Evolutionary conservation across 2,329 filamentous ascomycete genomes (phyloP), one percentile per base, ranked within the genome.

Genomic region (Epicoccum sorghinum): DNA sequence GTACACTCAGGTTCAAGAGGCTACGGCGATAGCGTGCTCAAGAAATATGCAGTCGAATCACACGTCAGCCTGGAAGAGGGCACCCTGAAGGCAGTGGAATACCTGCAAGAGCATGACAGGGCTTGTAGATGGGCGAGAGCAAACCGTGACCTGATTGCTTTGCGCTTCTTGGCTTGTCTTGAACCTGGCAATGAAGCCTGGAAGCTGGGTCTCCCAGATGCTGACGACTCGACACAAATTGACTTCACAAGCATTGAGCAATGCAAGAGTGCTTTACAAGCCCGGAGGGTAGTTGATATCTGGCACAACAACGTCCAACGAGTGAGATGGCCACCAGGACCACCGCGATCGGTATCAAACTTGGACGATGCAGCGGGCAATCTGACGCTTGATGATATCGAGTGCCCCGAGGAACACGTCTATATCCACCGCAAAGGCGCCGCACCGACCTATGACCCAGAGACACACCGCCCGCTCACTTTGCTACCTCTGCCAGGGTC

Each of bases 401-500:
- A 30, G 25, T 33, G 43, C 12, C 13, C 38, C 32, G 40, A 53
- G 35, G 58, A 61, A 7, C 57, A 65, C 41, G 63, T 65, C n/a
- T 75, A 70, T 45, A 65, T 77, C 46, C 73, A 76, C 44, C 69
- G 73, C 47, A 76, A 77, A 68, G 75, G 75, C 22, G 73, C 72
- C 14, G 73, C 73, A 14, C 72, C 74, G 0, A 67, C 69, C 0
- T 64, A 67, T 40, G 39, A 65, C 29, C 60, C 67, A 0, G 42
- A 33, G 9, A 65, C 64, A 4, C 55, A 59, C 4, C 37, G 53
- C 3, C 69, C 68, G 7, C 64, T 72, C 14, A 12, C 48, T 30
- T 47, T 76, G 24, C 64, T 77, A 12, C 73, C 75, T 5, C 66
- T 75, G 3, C 73, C 72, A 1, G 73, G 73, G 33, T 75, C 71